Conservation (phyloP, 805 yeast species). For the Candida yuanshanica region DNA sequence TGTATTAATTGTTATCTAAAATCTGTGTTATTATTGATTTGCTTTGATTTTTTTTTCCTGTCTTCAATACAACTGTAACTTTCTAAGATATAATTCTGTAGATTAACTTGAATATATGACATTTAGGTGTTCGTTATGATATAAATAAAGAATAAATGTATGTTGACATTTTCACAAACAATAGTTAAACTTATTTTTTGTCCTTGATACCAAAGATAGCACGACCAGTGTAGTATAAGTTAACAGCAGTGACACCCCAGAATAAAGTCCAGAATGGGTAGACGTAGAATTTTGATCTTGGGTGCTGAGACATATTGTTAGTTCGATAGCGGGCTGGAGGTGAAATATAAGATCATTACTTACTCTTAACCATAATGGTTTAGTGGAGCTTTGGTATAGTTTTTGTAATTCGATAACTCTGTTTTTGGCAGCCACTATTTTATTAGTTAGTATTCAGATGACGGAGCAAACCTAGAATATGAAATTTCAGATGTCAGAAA, state of each 20-base stretch:
- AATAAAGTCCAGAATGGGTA: constrained; percentile 28
- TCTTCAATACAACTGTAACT: background rate
- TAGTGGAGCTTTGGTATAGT: constrained; percentile 49
- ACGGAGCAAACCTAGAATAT: background rate
- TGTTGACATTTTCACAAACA: no score
- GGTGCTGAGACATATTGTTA: constrained; percentile 19
- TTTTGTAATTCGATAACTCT: constrained; percentile 51
- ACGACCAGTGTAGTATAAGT: constrained; percentile 44
- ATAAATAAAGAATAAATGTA: background rate
- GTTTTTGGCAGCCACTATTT: constrained; percentile 32
- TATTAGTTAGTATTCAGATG: constrained; percentile 13
- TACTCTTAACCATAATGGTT: constrained; percentile 51
- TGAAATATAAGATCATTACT: background rate
- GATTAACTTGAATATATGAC: background rate
- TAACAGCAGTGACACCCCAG: constrained; percentile 22
- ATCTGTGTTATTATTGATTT: background rate
- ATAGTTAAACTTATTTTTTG: constrained; percentile 7
- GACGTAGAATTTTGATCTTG: constrained; percentile 28
- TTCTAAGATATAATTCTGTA: background rate
- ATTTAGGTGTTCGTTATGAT: background rate
- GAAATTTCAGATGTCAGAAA: background rate
- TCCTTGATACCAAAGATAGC: constrained; percentile 67
- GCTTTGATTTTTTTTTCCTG: background rate
- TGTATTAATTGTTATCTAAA: background rate
- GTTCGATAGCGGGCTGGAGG: background rate